Evolutionary conservation across 768 basidiomycete genomes (phyloP).

Genomic region (Kwoniella botswanensis): DNA sequence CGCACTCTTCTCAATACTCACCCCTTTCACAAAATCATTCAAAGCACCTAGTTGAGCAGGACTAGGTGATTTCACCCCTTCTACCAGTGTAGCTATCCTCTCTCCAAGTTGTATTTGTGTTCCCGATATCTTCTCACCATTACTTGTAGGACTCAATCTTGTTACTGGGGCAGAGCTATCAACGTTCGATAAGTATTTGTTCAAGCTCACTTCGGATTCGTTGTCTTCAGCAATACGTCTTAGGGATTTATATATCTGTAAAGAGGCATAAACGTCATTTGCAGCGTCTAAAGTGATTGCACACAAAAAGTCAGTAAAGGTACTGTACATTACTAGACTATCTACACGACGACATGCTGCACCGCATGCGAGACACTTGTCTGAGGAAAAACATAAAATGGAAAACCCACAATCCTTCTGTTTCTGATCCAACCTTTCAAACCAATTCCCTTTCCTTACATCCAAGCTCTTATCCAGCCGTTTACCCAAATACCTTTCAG

Average conservation of each 20-base stretch:
- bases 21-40: slow-evolving; percentile 14
- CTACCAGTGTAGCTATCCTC: not conserved
- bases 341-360: no score
- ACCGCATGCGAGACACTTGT: not conserved
- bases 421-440: slow-evolving; percentile 24
- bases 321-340: not conserved
- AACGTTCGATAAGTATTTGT: slow-evolving; percentile 14
- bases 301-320: not conserved
- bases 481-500: slow-evolving; percentile 37
- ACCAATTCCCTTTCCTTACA: slow-evolving; percentile 51
- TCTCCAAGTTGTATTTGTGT: slow-evolving; percentile 11
- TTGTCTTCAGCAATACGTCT: slow-evolving; percentile 24
- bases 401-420: slow-evolving; percentile 51
- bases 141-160: not conserved
- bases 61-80: slow-evolving; percentile 14
- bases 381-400: not conserved
- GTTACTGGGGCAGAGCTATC: not conserved
- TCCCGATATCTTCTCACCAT: not conserved
- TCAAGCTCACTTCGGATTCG: slow-evolving; percentile 20
- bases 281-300: slow-evolving; percentile 44
- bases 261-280: slow-evolving; percentile 51
- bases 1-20: slow-evolving; percentile 18
- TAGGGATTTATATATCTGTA: slow-evolving; percentile 41
- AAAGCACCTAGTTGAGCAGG: slow-evolving; percentile 26
- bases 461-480: slow-evolving; percentile 42